A percentile compares a stretch with the other conserved stretches of the same genome.
These are phyloP conservation scores for Macadamia tetraphylla DNA, from an alignment of 164 flowering plant species.

Conservation along the genomic window DNA sequence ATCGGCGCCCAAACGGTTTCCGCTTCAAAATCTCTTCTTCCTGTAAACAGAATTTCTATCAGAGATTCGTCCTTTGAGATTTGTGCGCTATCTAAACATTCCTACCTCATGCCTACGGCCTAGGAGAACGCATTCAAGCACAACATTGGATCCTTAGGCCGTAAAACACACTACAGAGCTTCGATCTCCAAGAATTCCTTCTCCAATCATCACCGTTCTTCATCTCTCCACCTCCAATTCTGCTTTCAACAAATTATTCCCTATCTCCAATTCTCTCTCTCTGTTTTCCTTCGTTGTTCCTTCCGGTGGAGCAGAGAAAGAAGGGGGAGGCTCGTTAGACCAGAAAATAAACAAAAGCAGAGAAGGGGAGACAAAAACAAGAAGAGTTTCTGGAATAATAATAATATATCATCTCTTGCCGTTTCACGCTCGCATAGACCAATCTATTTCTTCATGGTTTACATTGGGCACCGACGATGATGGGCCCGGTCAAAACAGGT, in stretches of 20 bases:
- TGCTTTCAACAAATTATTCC: no score
- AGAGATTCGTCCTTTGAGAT: not conserved
- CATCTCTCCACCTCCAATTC: no score
- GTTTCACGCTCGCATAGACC: not conserved
- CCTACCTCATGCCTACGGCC: not conserved
- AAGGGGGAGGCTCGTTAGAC: no score
- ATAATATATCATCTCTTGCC: conserved; percentile 1
- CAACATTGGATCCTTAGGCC: no score
- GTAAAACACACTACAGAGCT: no score
- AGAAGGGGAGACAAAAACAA: conserved; percentile 19
- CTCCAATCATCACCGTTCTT: no score
- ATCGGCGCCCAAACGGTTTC: not conserved
- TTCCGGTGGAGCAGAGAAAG: no score
- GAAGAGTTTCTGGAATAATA: not conserved
- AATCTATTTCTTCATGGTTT: no score
- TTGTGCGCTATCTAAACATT: conserved; percentile 1
- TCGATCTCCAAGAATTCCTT: no score
- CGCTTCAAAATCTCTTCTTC: not conserved
- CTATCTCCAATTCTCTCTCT: no score
- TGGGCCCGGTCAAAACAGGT: conserved; percentile 4
- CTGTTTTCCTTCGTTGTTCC: no score
- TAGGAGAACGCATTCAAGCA: no score
- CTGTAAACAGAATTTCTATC: not conserved
- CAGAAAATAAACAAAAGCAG: not conserved
- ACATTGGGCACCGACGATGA: conserved; percentile 12